phyloP scores from a whole-genome alignment of 805 yeast genomes.

The Nakazawaea pomicola region DNA sequence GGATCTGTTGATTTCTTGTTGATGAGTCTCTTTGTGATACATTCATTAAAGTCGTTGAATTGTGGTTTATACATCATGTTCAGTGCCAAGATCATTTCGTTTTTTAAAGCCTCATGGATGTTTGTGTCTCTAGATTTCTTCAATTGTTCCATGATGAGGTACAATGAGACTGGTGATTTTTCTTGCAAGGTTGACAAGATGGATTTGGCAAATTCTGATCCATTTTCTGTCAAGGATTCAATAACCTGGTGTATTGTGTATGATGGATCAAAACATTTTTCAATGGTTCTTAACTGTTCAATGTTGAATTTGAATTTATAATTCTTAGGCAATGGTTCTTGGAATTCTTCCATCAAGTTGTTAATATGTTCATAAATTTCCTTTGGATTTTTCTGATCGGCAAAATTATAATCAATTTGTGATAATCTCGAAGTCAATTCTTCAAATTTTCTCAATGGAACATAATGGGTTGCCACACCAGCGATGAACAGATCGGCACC shows the following conservation, averaged over 20 bases:
- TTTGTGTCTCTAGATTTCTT: slow-evolving; percentile 54
- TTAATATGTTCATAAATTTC: slow-evolving; percentile 57
- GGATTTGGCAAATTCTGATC: slow-evolving; percentile 59
- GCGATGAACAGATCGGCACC: slow-evolving; percentile 80
- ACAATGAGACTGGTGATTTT: slow-evolving; percentile 77
- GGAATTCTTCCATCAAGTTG: slow-evolving; percentile 72
- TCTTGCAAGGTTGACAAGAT: slow-evolving; percentile 51
- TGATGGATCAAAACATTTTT: slow-evolving; percentile 52
- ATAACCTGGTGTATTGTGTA: slow-evolving; percentile 51
- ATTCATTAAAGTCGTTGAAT: slow-evolving; percentile 42
- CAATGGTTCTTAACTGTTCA: slow-evolving; percentile 60
- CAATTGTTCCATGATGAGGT: slow-evolving; percentile 65
- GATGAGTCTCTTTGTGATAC: slow-evolving; percentile 47
- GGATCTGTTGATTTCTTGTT: slow-evolving; percentile 32
- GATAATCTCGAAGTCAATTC: slow-evolving; percentile 63
- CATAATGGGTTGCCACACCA: slow-evolving; percentile 90
- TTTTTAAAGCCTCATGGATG: slow-evolving; percentile 60
- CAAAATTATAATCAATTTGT: slow-evolving; percentile 37
- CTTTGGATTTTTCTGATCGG: slow-evolving; percentile 9
- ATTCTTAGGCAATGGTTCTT: slow-evolving; percentile 58
- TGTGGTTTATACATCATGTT: slow-evolving; percentile 58
- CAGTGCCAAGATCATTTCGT: slow-evolving; percentile 73
- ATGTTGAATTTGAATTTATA: slow-evolving; percentile 54
- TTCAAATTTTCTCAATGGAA: slow-evolving; percentile 58
- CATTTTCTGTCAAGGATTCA: slow-evolving; percentile 44